Evolutionary conservation across 2,329 filamentous ascomycete species (phyloP).

Genomic region (Botryotinia calthae): DNA sequence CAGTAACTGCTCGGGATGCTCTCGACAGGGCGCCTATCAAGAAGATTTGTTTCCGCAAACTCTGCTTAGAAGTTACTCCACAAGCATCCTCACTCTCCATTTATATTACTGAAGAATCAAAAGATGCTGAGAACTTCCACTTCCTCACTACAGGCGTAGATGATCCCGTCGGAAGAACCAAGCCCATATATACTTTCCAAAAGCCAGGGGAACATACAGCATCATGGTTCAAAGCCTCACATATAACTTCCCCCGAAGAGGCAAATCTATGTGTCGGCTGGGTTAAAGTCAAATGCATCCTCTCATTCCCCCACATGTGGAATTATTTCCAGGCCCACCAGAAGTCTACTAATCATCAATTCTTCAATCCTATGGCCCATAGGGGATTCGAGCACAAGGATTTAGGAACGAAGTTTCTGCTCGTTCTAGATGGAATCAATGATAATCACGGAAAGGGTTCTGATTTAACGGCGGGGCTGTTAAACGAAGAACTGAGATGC

Average conservation of each 20-base stretch:
- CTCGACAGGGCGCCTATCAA: not conserved
- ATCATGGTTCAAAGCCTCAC: slow-evolving; percentile 7
- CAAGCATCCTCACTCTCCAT: not conserved
- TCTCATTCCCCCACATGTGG: slow-evolving; percentile 11
- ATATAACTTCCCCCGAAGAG: not conserved
- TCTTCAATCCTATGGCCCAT: not conserved
- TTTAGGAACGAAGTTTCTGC: not conserved
- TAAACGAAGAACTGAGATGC: not conserved
- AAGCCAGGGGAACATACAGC: not conserved
- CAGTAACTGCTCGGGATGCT: not conserved
- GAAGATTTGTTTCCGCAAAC: slow-evolving; percentile 4
- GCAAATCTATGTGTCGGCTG: not conserved
- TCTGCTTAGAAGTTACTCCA: not conserved
- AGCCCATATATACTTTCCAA: not conserved
- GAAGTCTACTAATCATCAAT: not conserved
- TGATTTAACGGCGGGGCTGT: not conserved
- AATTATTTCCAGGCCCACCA: not conserved
- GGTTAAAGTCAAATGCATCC: not conserved
- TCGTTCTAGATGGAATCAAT: not conserved
- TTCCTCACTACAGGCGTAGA: slow-evolving; percentile 8
- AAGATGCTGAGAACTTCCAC: not conserved
- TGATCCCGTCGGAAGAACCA: not conserved
- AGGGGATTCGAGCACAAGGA: not conserved
- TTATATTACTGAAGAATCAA: not conserved
- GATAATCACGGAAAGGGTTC: not conserved